phyloP scores from a whole-genome alignment of 441 rosid species.

The Adansonia gregorii region DNA sequence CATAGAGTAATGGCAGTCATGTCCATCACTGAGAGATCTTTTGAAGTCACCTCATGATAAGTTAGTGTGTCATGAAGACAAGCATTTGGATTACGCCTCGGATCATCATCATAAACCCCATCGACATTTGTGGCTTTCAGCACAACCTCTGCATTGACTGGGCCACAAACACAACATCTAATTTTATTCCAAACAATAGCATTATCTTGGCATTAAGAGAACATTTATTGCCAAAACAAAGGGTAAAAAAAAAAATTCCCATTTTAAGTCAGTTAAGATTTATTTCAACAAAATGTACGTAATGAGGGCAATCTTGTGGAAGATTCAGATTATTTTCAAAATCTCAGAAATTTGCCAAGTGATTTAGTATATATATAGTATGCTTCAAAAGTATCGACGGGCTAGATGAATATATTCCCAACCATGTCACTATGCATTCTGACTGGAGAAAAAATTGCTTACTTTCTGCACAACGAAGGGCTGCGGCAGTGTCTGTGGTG shows the following conservation, averaged over 20 bases:
- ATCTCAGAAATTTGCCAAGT: background rate
- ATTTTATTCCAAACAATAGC: constrained; percentile 8
- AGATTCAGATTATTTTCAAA: background rate
- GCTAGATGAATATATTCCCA: background rate
- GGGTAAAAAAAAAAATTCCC: background rate
- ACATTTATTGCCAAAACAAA: background rate
- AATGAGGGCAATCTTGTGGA: background rate
- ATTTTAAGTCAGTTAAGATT: background rate
- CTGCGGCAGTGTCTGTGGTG: constrained; percentile 96
- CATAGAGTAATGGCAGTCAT: constrained; percentile 94
- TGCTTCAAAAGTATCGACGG: background rate
- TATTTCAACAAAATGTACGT: background rate
- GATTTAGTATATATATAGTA: background rate
- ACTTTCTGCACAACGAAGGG: constrained; percentile 96
- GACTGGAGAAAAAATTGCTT: constrained; percentile 32
- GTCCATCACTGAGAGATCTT: constrained; percentile 94
- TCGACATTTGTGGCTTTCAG: constrained; percentile 90
- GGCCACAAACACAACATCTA: constrained; percentile 22
- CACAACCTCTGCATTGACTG: constrained; percentile 92
- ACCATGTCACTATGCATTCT: background rate
- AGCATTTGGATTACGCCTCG: constrained; percentile 74
- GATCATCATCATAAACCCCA: constrained; percentile 89
- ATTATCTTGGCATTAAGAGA: background rate
- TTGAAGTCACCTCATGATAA: constrained; percentile 81
- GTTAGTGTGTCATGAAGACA: constrained; percentile 71